These are phyloP conservation scores for Paspalum notatum DNA, from an alignment of 176 grass and related monocot genomes.

Conservation along the genomic window DNA sequence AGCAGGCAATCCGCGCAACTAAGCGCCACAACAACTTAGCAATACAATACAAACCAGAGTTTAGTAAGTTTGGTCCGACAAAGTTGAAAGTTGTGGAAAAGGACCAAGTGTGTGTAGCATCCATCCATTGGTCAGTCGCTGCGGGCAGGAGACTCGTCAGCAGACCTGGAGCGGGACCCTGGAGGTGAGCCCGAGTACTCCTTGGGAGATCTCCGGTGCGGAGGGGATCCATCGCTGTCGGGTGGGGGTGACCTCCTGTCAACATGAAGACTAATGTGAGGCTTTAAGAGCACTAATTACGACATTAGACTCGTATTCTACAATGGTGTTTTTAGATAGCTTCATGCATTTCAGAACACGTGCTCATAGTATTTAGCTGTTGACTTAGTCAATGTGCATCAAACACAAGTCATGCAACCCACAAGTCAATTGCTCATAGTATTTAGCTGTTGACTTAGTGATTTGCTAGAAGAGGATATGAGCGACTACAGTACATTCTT, in stretches of 20 bases:
- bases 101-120: not conserved
- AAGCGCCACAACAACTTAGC: not conserved
- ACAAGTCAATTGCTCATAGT: not conserved
- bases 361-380: not conserved
- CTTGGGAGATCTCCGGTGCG: constrained; percentile 41
- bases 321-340: not conserved
- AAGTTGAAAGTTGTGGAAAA: not conserved
- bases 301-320: not conserved
- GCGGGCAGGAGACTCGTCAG: constrained; percentile 45
- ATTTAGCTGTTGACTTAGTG: not conserved
- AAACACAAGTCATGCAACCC: not conserved
- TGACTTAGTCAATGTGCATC: not conserved
- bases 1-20: not conserved
- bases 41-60: constrained; percentile 10
- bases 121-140: constrained; percentile 40
- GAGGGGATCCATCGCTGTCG: constrained; percentile 48
- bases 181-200: constrained; percentile 58
- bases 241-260: constrained; percentile 34
- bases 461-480: not conserved
- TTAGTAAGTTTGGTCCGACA: not conserved
- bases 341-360: not conserved
- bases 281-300: not conserved
- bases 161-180: constrained; percentile 68
- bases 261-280: constrained; percentile 9
- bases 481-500: not conserved